These are phyloP conservation scores for Vachellia collinsii DNA, from an alignment of 306 rosid species.

Conservation along the genomic window DNA sequence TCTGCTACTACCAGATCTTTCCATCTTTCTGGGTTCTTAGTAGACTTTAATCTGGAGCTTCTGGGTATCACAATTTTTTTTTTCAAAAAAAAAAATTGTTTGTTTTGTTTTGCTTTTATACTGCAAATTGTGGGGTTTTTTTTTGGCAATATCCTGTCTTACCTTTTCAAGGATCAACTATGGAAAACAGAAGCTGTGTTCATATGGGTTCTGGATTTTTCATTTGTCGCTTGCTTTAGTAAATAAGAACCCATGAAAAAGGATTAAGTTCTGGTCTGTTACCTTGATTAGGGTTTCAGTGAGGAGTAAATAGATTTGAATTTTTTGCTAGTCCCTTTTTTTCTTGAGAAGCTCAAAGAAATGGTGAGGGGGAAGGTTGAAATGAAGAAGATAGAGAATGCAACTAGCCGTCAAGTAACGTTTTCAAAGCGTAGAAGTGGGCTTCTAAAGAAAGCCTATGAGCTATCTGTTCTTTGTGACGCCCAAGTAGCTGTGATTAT, in stretches of 20 bases:
- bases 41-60: background rate
- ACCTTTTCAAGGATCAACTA: background rate
- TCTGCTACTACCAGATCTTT: background rate
- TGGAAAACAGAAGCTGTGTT: background rate
- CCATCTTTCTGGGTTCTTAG: constrained; percentile 6
- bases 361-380: constrained; percentile 69
- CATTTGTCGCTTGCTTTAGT: background rate
- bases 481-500: constrained; percentile 57
- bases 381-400: constrained; percentile 59
- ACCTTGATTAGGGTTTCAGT: background rate
- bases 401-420: constrained; percentile 58
- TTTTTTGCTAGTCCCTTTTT: background rate
- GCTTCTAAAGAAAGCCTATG: constrained; percentile 59
- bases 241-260: background rate
- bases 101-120: background rate
- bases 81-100: too few relatives aligned
- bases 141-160: background rate
- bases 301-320: background rate
- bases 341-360: background rate
- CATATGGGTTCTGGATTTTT: background rate
- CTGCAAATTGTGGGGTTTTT: background rate
- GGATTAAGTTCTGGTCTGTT: background rate
- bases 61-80: background rate
- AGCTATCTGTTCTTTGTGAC: constrained; percentile 65
- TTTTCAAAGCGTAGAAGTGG: constrained; percentile 62